Conservation (phyloP, 257 asterid species). For the Rubia yunnanensis region DNA sequence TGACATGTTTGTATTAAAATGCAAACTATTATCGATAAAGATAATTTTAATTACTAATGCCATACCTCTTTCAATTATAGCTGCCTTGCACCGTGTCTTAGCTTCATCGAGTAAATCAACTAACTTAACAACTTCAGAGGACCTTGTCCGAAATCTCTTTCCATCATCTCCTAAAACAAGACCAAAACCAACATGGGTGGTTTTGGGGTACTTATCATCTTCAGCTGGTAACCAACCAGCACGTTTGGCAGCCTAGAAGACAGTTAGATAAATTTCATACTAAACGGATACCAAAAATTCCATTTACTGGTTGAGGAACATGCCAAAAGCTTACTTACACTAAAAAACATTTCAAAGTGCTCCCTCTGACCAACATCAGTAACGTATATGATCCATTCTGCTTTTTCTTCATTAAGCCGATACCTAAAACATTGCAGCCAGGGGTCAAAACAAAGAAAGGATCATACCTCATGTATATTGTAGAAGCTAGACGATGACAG, state of each 20-base stretch:
- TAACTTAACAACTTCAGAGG: slow-evolving; percentile 83
- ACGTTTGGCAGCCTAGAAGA: slow-evolving; percentile 69
- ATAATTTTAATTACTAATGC: background rate
- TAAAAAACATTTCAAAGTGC: slow-evolving; percentile 88
- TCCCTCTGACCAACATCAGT: slow-evolving; percentile 91
- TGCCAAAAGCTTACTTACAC: slow-evolving; percentile 42
- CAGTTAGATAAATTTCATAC: slow-evolving; percentile 12
- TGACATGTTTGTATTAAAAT: background rate
- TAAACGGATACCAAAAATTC: background rate
- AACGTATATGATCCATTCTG: slow-evolving; percentile 85
- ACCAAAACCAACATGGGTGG: slow-evolving; percentile 87
- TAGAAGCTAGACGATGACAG: background rate
- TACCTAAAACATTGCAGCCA: slow-evolving; percentile 42
- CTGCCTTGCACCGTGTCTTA: slow-evolving; percentile 62
- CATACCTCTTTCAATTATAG: slow-evolving; percentile 71
- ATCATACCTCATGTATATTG: background rate
- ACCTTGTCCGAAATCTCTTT: slow-evolving; percentile 81
- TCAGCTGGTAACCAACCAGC: slow-evolving; percentile 93
- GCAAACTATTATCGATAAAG: background rate
- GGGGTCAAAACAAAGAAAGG: background rate
- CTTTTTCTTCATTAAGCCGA: slow-evolving; percentile 84
- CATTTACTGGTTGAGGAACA: background rate
- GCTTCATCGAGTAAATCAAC: slow-evolving; percentile 93
- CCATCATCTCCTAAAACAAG: slow-evolving; percentile 92
- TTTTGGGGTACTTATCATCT: slow-evolving; percentile 56